Conservation (phyloP, 2,329 filamentous ascomycete genomes). For the Teratosphaeria gauchensis region DNA sequence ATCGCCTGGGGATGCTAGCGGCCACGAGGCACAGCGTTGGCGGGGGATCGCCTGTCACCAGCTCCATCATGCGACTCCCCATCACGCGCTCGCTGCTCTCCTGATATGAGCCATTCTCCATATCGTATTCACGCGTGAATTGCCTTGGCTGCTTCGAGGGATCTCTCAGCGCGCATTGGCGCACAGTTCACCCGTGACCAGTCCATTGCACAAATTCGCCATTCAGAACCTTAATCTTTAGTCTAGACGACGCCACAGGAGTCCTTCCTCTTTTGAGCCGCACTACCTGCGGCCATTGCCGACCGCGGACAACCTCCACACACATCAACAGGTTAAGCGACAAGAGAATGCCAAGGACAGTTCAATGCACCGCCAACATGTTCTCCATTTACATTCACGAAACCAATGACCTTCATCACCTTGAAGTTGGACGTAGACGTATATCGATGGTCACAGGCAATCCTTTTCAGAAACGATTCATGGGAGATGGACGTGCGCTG, state of each 20-base stretch:
- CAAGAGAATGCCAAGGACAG: not conserved
- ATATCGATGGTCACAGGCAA: not conserved
- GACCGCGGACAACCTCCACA: not conserved
- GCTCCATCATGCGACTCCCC: not conserved
- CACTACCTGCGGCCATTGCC: not conserved
- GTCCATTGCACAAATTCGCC: not conserved
- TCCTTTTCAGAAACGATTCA: not conserved
- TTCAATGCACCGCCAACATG: too few relatives aligned
- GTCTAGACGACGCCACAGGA: not conserved
- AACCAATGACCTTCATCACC: too few relatives aligned
- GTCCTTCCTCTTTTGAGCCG: not conserved
- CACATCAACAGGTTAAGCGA: not conserved
- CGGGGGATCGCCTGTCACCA: not conserved
- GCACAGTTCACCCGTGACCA: not conserved
- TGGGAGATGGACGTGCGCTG: not conserved
- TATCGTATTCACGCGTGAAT: not conserved
- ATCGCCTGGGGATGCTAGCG: not conserved
- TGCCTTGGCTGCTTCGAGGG: not conserved
- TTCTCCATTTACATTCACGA: too few relatives aligned
- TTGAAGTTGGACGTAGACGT: not conserved
- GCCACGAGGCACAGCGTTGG: not conserved
- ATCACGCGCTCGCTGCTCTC: not conserved
- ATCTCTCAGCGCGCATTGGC: not conserved
- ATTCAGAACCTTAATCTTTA: not conserved
- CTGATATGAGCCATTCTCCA: not conserved